Evolutionary conservation across 805 yeast species (phyloP), one percentile per base, ranked within the genome.

Genomic region (Starmerella bombicola): DNA sequence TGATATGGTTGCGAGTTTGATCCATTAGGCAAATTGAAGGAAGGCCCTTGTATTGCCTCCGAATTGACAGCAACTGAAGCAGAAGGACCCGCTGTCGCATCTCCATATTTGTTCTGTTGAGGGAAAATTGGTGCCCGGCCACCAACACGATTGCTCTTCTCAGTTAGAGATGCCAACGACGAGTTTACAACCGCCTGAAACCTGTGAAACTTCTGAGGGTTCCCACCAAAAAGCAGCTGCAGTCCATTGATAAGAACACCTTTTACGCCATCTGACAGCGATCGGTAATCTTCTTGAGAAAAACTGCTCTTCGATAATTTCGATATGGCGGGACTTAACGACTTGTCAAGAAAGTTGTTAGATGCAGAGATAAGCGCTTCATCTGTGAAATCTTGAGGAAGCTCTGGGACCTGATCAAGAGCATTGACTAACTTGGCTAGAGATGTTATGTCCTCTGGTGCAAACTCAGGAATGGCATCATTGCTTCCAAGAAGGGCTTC

Each of bases 401-500:
- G 33, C 26, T 39, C 45, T 2, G 37, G 43, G 36, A 40, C 35
- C 25, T 18, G 31, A 9, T 37, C 37, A 10, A 48, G 15, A 3
- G 28, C 32, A 4, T 35, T 30, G 13, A 46, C 19, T 17, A 41
- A 40, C 21, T 38, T 42, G 7, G 44, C 31, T 15, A 46, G 33
- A n/a, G 48, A 39, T 13, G 41, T 71, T 73, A 40, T 46, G 41
- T 60, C 55, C 51, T 58, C 41, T 8, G 33, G 38, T 1, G 33
- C 16, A 18, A 47, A 17, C 9, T n/a, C 35, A 5, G 46, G 42
- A 12, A 30, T 12, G 13, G 31, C 30, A 16, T 35, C 35, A 15
- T 18, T 35, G 19, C 33, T 19, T 6, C 21, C 58, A 30, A 73
- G 60, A 47, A 67, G 68, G 33, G 62, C 63, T 40, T 74, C 52